Base-by-base conservation (phyloP, 2,329 filamentous ascomycete species). In the Botrytis medusae region DNA sequence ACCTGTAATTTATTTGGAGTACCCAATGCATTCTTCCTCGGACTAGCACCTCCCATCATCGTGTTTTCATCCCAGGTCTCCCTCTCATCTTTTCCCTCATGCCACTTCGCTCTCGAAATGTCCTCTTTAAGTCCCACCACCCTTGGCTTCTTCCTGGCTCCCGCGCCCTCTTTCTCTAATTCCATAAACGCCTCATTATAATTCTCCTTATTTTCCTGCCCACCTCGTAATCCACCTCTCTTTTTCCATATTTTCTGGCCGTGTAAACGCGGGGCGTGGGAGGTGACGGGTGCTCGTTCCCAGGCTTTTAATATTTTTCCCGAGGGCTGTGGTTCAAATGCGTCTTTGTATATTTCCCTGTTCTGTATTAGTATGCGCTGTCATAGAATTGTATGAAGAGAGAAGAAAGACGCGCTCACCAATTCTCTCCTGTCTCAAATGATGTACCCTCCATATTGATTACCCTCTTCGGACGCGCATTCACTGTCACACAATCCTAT, bases 141-240 rank as follows among this genome's bases (percentile, higher is more conserved):
- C n/a, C 81, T 80, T 32, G 72, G 64, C 72, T 79, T 81, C 75
- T 85, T 85, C 46, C 84, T 79, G 34, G 79, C 59, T 0, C 79
- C 81, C 3, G 72, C 65, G 2, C 82, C 81, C 34, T 81, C 80
- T 37, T 76, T 79, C 25, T 80, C 78, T 8, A 85, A 77, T 74
- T 85, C 84, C 20, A 59, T 59, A 65, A 79, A 75, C 4, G 75
- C 75, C 46, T 74, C 73, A 20, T 76, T 73, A 25, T 75, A 60
- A 59, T 77, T 78, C 71, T 78, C 77, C 57, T 79, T 78, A 32
- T 77, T 71, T 20, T 73, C 72, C 22, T 72, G 34, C 22, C 62
- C 67, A 62, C 65, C 57, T 51, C 71, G 4, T 65, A 69, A 3
- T 6, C 63, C 65, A 18, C 76, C 73, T 18, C 72, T 68, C 74